Conservation (phyloP, 2,329 filamentous ascomycete genomes). For the Furcasterigmium sp. region DNA sequence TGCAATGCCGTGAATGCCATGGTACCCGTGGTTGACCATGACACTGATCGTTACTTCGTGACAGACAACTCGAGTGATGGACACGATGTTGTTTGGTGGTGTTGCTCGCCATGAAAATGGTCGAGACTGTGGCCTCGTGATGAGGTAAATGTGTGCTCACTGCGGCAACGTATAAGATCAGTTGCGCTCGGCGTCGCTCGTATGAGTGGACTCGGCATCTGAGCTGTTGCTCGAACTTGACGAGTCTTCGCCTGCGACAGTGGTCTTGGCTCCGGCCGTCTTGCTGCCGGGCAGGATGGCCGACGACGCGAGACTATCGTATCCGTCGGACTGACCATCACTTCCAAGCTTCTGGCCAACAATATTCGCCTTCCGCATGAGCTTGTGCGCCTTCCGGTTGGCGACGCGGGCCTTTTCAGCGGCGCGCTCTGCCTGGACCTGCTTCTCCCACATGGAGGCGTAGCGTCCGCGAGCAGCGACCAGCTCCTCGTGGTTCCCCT, state of each 20-base stretch:
- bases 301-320: constrained; percentile 39
- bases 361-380: constrained; percentile 46
- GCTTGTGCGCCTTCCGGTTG: constrained; percentile 34
- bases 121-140: too few species aligned
- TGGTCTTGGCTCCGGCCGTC: constrained; percentile 21
- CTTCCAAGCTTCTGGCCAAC: constrained; percentile 25
- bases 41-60: neutral
- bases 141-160: too few species aligned
- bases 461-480: constrained; percentile 68
- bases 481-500: constrained; percentile 73
- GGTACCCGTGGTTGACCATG: neutral
- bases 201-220: constrained; percentile 30
- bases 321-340: constrained; percentile 39
- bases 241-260: constrained; percentile 22
- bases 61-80: neutral
- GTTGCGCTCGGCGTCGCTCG: constrained; percentile 9
- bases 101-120: too few species aligned
- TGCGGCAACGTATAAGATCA: constrained; percentile 2
- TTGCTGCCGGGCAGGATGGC: constrained; percentile 31
- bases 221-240: constrained; percentile 23
- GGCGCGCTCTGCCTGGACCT: constrained; percentile 72
- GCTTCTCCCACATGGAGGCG: constrained; percentile 82
- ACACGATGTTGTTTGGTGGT: neutral
- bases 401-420: constrained; percentile 50
- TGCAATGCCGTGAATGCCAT: neutral